Conservation (phyloP, 2,329 filamentous ascomycete genomes). For the Phoma sp. region DNA sequence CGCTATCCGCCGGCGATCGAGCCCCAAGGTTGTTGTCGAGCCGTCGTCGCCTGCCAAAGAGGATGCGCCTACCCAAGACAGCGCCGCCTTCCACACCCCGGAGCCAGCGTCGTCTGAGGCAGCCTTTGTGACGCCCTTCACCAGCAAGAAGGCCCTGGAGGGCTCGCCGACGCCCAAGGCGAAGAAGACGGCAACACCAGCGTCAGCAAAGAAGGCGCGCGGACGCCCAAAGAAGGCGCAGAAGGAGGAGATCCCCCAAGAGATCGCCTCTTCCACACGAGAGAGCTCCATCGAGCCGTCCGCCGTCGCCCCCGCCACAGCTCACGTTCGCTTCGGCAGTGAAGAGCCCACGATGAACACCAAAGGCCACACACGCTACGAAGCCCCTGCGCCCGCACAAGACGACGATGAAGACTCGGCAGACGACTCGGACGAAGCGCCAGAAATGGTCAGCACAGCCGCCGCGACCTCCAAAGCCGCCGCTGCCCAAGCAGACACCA, state of each 20-base stretch:
- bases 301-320: conserved; percentile 22
- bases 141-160: conserved; percentile 22
- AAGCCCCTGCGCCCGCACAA: conserved; percentile 6
- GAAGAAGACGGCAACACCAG: conserved; percentile 20
- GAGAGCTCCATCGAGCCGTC: conserved; percentile 31
- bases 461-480: conserved; percentile 38
- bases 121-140: conserved; percentile 35
- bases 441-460: conserved; percentile 46
- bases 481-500: conserved; percentile 37
- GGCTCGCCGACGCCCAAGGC: conserved; percentile 36
- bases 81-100: conserved; percentile 31
- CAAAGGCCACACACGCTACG: conserved; percentile 23
- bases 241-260: conserved; percentile 21
- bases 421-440: conserved; percentile 47
- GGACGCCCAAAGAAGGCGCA: conserved; percentile 23
- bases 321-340: conserved; percentile 44
- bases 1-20: conserved; percentile 30
- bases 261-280: conserved; percentile 38
- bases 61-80: conserved; percentile 23
- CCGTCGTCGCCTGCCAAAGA: conserved; percentile 18
- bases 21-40: conserved; percentile 33
- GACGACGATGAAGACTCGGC: conserved; percentile 32
- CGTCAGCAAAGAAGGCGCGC: conserved; percentile 24
- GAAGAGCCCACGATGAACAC: conserved; percentile 38
- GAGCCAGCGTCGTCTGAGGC: conserved; percentile 23